These are phyloP conservation scores for Kalanchoe fedtschenkoi DNA, from an alignment of 164 flowering plant species.

Conservation along the genomic window DNA sequence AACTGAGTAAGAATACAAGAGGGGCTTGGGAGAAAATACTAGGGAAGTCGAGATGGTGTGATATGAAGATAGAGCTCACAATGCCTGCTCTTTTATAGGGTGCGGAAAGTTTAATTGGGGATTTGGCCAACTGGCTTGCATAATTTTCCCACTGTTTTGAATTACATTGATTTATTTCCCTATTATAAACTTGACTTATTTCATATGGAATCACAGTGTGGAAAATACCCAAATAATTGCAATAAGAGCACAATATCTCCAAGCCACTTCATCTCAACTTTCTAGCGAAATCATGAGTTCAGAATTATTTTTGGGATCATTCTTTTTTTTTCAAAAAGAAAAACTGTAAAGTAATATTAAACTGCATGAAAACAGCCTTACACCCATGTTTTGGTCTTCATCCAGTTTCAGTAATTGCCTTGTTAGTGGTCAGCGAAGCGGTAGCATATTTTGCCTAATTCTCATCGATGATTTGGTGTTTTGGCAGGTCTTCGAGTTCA, in stretches of 20 bases:
- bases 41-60: neutral
- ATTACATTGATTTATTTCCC: neutral
- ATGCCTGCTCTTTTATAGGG: neutral
- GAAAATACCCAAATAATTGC: neutral
- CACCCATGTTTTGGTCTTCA: neutral
- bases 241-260: neutral
- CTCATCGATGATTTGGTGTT: neutral
- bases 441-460: neutral
- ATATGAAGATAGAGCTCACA: neutral
- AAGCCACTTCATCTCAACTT: neutral
- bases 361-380: neutral
- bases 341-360: neutral
- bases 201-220: neutral
- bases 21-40: neutral
- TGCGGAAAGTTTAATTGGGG: neutral
- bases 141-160: neutral
- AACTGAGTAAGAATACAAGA: no score
- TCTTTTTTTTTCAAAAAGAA: neutral
- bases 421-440: neutral
- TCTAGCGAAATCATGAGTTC: no score
- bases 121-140: neutral
- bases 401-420: neutral
- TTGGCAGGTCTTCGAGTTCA: neutral
- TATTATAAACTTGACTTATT: neutral
- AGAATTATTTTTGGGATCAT: no score